phyloP scores from a whole-genome alignment of 768 basidiomycete species.

The Lactifluus rugatus region DNA sequence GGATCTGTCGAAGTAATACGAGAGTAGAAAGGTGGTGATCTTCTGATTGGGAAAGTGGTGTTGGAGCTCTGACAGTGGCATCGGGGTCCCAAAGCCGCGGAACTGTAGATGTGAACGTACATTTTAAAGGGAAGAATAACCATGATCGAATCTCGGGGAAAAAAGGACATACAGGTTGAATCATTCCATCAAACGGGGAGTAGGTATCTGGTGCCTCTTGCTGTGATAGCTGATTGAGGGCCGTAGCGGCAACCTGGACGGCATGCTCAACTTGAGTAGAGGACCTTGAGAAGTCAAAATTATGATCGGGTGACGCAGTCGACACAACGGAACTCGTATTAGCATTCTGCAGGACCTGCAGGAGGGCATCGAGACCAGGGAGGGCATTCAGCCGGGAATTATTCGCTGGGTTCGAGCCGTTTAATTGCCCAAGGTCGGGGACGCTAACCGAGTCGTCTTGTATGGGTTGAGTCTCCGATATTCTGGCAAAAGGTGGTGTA shows the following conservation, averaged over 20 bases:
- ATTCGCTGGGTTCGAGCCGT: conserved; percentile 1
- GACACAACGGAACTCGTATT: neutral
- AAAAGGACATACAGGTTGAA: neutral
- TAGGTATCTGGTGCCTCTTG: conserved; percentile 5
- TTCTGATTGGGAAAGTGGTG: conserved; percentile 21
- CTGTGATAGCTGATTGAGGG: conserved; percentile 19
- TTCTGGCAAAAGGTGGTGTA: neutral
- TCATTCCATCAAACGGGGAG: neutral
- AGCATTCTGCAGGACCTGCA: conserved; percentile 18
- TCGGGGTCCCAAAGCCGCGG: neutral
- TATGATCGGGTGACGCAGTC: neutral
- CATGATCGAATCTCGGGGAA: neutral
- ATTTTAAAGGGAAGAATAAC: neutral
- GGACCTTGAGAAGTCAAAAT: neutral
- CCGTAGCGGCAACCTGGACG: conserved; percentile 17
- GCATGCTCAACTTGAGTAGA: conserved; percentile 9
- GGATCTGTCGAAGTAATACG: conserved; percentile 21
- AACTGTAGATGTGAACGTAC: neutral
- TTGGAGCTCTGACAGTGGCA: conserved; percentile 4
- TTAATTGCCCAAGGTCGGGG: conserved; percentile 1
- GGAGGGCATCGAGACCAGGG: conserved; percentile 17
- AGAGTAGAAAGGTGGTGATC: conserved; percentile 18
- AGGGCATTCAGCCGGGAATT: conserved; percentile 11
- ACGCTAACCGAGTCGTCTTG: neutral
- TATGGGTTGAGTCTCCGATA: neutral